A percentile compares a stretch with the other conserved stretches of the same genome.
Conservation (phyloP, 2,329 filamentous ascomycete species). For the Plectosphaerella sp. region DNA sequence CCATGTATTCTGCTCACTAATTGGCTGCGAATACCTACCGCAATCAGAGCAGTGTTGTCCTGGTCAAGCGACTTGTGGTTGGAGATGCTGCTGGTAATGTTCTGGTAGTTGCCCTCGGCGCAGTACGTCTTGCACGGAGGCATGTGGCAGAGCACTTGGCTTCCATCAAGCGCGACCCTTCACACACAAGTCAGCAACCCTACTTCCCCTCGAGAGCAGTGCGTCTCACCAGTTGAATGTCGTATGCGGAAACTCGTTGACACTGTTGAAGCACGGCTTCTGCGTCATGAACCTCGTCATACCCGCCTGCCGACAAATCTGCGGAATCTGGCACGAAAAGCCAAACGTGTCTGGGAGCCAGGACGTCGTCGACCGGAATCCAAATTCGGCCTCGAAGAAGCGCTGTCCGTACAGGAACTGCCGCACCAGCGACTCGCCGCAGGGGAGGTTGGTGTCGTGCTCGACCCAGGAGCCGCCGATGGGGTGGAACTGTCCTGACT, state of each 20-base stretch:
- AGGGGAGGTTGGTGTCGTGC: conserved; percentile 65
- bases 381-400: conserved; percentile 64
- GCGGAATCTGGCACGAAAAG: conserved; percentile 63
- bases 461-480: conserved; percentile 69
- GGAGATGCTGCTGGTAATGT: conserved; percentile 58
- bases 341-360: conserved; percentile 70
- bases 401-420: conserved; percentile 66
- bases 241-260: conserved; percentile 68
- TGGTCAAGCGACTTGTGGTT: conserved; percentile 66
- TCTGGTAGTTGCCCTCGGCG: conserved; percentile 60
- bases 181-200: neutral
- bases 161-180: conserved; percentile 59
- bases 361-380: conserved; percentile 59
- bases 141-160: conserved; percentile 68
- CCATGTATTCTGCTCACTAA: neutral
- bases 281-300: conserved; percentile 68
- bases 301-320: conserved; percentile 60
- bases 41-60: conserved; percentile 58
- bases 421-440: conserved; percentile 61
- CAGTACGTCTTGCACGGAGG: conserved; percentile 63
- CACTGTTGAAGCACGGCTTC: conserved; percentile 70
- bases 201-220: too few species aligned
- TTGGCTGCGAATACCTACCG: conserved; percentile 25
- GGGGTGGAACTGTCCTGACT: conserved; percentile 61
- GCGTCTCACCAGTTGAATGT: conserved; percentile 57